Conservation (phyloP, 1,284 basidiomycete species). For the Xerocomus nothofagi region DNA sequence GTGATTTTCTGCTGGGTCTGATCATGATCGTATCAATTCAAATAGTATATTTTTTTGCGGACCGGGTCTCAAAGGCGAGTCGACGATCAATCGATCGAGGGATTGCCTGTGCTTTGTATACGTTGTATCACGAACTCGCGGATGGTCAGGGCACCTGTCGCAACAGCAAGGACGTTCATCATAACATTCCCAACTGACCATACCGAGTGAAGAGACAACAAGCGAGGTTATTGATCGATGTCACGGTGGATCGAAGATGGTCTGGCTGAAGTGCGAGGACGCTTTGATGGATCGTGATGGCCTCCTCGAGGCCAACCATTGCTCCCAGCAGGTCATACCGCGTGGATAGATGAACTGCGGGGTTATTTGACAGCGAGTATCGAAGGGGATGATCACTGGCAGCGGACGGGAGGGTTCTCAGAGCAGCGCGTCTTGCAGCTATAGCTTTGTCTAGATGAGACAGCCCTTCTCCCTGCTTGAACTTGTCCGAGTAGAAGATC, state of each 20-base stretch:
- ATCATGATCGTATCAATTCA: too few relatives aligned
- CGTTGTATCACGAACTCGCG: too few relatives aligned
- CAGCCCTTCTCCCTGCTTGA: not conserved
- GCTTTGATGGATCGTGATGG: not conserved
- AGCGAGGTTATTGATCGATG: constrained; percentile 1
- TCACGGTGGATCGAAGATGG: not conserved
- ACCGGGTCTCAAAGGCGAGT: too few relatives aligned
- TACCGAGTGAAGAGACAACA: not conserved
- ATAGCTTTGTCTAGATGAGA: constrained; percentile 1
- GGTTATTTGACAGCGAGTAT: not conserved
- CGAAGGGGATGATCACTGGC: not conserved
- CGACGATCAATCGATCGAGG: too few relatives aligned
- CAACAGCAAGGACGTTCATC: not conserved
- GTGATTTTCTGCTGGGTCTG: too few relatives aligned
- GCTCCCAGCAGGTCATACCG: not conserved
- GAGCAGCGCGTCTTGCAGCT: not conserved
- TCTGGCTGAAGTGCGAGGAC: not conserved
- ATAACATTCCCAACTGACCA: not conserved
- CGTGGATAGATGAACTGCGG: not conserved
- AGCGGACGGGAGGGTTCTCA: not conserved
- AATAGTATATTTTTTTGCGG: too few relatives aligned
- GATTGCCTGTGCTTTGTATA: too few relatives aligned
- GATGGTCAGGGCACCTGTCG: too few relatives aligned
- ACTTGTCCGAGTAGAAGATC: not conserved
- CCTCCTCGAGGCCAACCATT: not conserved